These are phyloP conservation scores for Camellia sinensis DNA, from an alignment of 148 eudicot genomes.

Conservation along the genomic window DNA sequence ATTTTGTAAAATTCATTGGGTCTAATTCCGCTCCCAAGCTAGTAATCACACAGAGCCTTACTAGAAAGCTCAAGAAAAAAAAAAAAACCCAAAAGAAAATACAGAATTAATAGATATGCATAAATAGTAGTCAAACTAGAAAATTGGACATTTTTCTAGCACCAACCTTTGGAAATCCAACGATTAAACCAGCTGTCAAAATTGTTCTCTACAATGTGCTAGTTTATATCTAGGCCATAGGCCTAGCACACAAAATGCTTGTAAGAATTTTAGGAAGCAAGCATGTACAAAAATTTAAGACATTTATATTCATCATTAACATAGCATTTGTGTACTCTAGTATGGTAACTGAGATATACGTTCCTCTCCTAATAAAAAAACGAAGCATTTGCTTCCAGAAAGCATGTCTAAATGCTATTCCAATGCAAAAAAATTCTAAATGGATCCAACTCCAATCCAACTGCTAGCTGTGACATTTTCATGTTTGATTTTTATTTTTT, in stretches of 20 bases:
- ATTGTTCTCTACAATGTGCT: slow-evolving; percentile 97
- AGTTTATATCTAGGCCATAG: slow-evolving; percentile 72
- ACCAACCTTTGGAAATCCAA: slow-evolving; percentile 91
- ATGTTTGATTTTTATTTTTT: neutral
- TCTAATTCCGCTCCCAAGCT: too few species aligned
- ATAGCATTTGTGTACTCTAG: neutral
- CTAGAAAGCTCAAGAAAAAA: too few species aligned
- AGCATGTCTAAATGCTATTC: neutral
- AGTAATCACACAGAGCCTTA: too few species aligned
- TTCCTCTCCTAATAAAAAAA: neutral
- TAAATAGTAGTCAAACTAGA: too few species aligned
- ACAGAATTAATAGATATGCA: too few species aligned
- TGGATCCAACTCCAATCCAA: neutral
- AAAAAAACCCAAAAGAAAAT: too few species aligned
- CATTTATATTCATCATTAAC: neutral
- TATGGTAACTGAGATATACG: neutral
- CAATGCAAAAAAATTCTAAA: neutral
- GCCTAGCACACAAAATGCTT: slow-evolving; percentile 10
- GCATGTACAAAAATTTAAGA: neutral
- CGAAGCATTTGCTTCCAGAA: neutral
- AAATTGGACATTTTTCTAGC: neutral
- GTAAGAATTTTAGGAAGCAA: neutral
- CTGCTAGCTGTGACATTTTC: neutral
- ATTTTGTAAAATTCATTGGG: too few species aligned
- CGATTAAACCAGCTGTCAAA: slow-evolving; percentile 74